These are phyloP conservation scores for Trichomonascus vanleenenianus DNA, from an alignment of 805 yeast genomes.

Conservation along the genomic window DNA sequence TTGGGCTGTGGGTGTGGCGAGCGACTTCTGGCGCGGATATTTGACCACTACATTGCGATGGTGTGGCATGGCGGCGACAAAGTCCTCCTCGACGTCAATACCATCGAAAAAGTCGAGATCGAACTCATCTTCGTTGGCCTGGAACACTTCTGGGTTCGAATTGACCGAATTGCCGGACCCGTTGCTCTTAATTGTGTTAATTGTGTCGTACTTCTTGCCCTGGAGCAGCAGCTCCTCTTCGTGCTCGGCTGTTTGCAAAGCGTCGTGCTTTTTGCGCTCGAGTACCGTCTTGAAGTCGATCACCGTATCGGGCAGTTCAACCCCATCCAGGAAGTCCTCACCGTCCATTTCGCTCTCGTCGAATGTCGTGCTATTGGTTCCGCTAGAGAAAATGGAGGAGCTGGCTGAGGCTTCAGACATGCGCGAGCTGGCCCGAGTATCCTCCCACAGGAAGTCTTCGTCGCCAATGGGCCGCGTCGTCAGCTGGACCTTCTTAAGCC, in stretches of 20 bases:
- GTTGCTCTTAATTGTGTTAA: slow-evolving; percentile 12
- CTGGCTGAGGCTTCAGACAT: slow-evolving; percentile 8
- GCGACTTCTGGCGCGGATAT: neutral
- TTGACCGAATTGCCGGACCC: slow-evolving; percentile 10
- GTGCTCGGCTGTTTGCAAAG: slow-evolving; percentile 10
- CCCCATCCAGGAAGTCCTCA: slow-evolving; percentile 15
- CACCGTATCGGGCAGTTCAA: slow-evolving; percentile 9
- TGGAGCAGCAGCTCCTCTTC: slow-evolving; percentile 10
- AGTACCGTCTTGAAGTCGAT: slow-evolving; percentile 8
- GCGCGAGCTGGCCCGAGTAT: slow-evolving; percentile 9
- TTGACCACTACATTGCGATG: slow-evolving; percentile 13
- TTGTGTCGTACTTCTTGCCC: slow-evolving; percentile 9
- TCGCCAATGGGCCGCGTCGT: neutral
- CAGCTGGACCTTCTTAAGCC: neutral
- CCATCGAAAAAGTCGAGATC: slow-evolving; percentile 16
- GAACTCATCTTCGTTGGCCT: slow-evolving; percentile 4
- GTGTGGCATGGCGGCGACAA: slow-evolving; percentile 1
- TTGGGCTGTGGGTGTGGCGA: neutral
- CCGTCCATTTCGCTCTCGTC: slow-evolving; percentile 12
- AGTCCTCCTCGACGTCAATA: slow-evolving; percentile 11
- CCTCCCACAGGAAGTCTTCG: slow-evolving; percentile 12
- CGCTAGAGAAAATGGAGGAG: neutral
- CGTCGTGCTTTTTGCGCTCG: slow-evolving; percentile 7
- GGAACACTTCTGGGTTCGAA: neutral
- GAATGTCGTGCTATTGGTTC: neutral